These are phyloP conservation scores for Podospora bellae-mahoneyi DNA, from an alignment of 495 filamentous ascomycete species.

Conservation along the genomic window DNA sequence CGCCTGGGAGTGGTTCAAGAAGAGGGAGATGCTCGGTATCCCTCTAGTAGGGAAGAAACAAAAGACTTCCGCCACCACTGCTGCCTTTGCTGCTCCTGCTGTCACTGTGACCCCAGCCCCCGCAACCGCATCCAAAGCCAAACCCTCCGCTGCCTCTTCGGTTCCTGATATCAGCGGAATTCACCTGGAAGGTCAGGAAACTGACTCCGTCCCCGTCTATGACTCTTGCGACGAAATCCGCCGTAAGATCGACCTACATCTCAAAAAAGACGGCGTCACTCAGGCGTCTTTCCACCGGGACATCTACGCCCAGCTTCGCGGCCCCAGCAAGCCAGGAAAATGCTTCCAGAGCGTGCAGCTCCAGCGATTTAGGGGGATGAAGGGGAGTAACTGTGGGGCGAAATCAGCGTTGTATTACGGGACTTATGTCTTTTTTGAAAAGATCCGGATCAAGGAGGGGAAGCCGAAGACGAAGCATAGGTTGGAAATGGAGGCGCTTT, in stretches of 20 bases:
- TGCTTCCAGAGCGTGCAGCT: constrained; percentile 36
- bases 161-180: constrained; percentile 37
- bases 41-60: constrained; percentile 33
- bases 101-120: constrained; percentile 9
- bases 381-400: constrained; percentile 44
- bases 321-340: constrained; percentile 16
- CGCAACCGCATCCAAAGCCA: constrained; percentile 3
- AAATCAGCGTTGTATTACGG: constrained; percentile 46
- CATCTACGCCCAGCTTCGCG: constrained; percentile 35
- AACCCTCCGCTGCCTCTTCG: neutral
- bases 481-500: constrained; percentile 52
- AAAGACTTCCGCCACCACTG: constrained; percentile 14
- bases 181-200: constrained; percentile 42
- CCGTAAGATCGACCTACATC: constrained; percentile 51
- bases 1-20: constrained; percentile 37
- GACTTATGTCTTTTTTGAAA: constrained; percentile 59
- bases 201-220: constrained; percentile 44
- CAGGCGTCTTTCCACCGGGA: constrained; percentile 53
- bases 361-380: constrained; percentile 47
- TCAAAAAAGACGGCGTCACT: constrained; percentile 46
- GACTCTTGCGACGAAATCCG: constrained; percentile 58
- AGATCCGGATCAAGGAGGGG: constrained; percentile 51
- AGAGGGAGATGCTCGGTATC: constrained; percentile 31
- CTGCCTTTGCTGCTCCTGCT: constrained; percentile 9
- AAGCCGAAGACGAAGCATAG: constrained; percentile 54